Base-by-base conservation (phyloP, 305 asterid genomes). In the Fraxinus sp. region DNA sequence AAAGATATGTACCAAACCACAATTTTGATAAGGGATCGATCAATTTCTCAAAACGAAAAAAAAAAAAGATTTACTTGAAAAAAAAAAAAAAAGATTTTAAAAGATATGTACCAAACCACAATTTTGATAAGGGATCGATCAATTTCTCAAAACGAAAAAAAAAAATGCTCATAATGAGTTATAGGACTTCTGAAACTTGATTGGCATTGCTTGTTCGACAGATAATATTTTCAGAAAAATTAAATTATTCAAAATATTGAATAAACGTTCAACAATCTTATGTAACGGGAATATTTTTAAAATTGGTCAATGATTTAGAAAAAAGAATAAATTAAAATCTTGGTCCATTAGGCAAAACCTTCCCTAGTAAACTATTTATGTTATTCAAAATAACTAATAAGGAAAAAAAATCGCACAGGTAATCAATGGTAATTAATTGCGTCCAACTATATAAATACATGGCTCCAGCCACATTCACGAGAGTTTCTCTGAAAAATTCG, bases 391-490 rank as follows among this genome's bases (percentile, higher is more conserved):
- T 13, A 49, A 16, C 41, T 36, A 36, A 36, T 36, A 36, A 16
- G 76, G 26, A 4, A 73, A 13, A 28, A 8, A 33, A 33, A 5
- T 35, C 28, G 14, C 13, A 52, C 35, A 72, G 85, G 84, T 24
- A 13, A 79, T 70, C 6, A 79, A 59, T 66, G 86, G 87, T 80
- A 18, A 84, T 6, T 64, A 71, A 30, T 7, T 30, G 46, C 28
- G 28, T 28, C 6, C 8, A 1, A 33, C 76, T 14, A 3, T 82
- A 82, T 87, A 84, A 77, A 77, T 49, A 57, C 0, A 7, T 9
- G 2, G 37, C 49, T 39, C 78, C 10, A 30, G 57, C 75, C 77
- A 0, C 41, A 39, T 30, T 75, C 78, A 57, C 78, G 74, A 24
- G 71, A 73, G 36, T 30, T 46, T 36, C n/a, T 73, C 80, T 2